Evolutionary conservation across 2,329 filamentous ascomycete genomes (phyloP), one percentile per base, ranked within the genome.

Genomic region (Calonectria pseudoreteaudii): DNA sequence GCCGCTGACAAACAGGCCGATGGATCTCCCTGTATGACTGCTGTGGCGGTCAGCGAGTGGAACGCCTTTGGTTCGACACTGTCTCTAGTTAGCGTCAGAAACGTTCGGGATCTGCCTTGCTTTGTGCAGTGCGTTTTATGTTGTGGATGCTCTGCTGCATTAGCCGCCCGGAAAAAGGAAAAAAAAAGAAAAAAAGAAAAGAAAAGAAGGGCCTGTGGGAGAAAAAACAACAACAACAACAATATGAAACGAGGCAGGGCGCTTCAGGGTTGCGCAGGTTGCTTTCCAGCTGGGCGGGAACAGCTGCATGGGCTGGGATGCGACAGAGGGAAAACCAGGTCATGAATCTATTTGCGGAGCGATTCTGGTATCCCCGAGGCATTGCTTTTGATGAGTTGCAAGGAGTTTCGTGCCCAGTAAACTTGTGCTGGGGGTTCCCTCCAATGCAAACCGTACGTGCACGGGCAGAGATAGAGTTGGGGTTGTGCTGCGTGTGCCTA

Each of bases 31-130:
- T 31, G 47, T 30, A 44, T 47, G 58, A 56, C 34, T 36, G 47
- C 60, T 28, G 68, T 73, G 68, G 73, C 75, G 73, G 75, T 76
- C 70, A 75, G 53, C 49, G 41, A 73, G 69, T 75, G 72, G 66
- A 68, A 74, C 69, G 49, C 26, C 23, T 62, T 49, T 70, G 56
- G 67, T 74, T 41, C 53, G 47, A 47, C 47, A 68, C 56, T 71
- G 72, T 72, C 64, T 75, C 60, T 50, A 49, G 36, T 49, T 26
- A 68, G 70, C 60, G 60, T 60, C 53, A 50, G 30, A 31, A 53
- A 53, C 66, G 50, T 44, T 58, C 49, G 70, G 68, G 70, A 65
- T 62, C 65, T 71, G 65, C 68, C 47, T 66, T 71, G 68, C 69
- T 36, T 66, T 56, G 47, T 52, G 53, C 41, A 66, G 47, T 41